These are phyloP conservation scores for Jackrogersella multiformis DNA, from an alignment of 495 filamentous ascomycete species.

Conservation along the genomic window DNA sequence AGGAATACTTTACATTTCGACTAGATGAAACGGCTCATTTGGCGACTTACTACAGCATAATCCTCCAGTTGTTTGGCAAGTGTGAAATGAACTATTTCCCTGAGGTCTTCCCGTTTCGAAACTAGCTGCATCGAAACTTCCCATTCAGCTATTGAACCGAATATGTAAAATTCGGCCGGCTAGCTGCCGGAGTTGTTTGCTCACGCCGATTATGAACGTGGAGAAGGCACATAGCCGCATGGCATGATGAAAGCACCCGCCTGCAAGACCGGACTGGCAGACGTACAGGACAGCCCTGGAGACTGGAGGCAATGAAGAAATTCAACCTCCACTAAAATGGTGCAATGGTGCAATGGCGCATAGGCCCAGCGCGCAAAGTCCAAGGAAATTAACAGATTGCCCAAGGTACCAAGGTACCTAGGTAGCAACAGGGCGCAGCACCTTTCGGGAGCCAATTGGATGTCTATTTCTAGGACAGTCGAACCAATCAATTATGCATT, in stretches of 20 bases:
- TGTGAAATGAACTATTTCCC: not conserved
- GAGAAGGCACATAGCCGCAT: not conserved
- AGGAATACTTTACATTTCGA: too few species aligned
- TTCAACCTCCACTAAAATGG: conserved; percentile 4
- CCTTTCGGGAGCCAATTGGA: conserved; percentile 36
- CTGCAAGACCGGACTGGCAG: too few species aligned
- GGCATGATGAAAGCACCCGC: not conserved
- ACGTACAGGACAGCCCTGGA: too few species aligned
- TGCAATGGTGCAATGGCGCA: conserved; percentile 9
- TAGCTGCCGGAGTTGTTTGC: not conserved
- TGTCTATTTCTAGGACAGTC: conserved; percentile 37
- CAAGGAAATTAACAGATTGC: conserved; percentile 39
- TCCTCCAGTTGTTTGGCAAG: conserved; percentile 13
- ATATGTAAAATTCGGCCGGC: not conserved
- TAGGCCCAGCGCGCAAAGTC: conserved; percentile 7
- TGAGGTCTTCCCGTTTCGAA: conserved; percentile 16
- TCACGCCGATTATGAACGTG: conserved; percentile 1
- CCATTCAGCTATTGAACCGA: too few species aligned
- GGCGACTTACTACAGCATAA: conserved; percentile 33
- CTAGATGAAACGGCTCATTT: conserved; percentile 27
- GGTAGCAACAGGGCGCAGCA: conserved; percentile 40
- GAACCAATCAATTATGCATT: conserved; percentile 28
- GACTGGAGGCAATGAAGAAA: conserved; percentile 11
- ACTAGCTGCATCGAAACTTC: not conserved
- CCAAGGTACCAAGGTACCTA: too few species aligned